These are phyloP conservation scores for Pleomassaria siparia DNA, from an alignment of 2,329 filamentous ascomycete genomes.

Conservation along the genomic window DNA sequence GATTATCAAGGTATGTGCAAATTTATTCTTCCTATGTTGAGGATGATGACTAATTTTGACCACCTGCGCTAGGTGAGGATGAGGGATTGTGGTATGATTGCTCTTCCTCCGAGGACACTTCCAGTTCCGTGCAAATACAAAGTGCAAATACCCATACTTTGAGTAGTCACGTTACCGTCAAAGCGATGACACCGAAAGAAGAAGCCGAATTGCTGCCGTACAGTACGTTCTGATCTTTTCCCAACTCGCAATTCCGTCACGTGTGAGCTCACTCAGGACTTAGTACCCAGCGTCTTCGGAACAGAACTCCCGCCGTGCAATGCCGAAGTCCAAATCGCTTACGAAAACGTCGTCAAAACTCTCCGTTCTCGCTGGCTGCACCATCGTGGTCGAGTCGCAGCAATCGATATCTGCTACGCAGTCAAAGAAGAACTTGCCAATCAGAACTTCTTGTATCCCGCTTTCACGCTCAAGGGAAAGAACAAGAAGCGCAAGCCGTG, in stretches of 20 bases:
- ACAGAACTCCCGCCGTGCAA: constrained; percentile 27
- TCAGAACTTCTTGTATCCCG: constrained; percentile 10
- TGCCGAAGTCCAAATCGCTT: constrained; percentile 24
- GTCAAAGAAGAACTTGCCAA: constrained; percentile 10
- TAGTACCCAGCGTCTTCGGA: constrained; percentile 27
- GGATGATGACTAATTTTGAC: not conserved
- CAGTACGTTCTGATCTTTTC: constrained; percentile 12
- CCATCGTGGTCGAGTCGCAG: constrained; percentile 6
- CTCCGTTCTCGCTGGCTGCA: constrained; percentile 25
- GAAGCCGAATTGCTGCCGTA: constrained; percentile 11
- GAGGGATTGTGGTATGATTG: constrained; percentile 18
- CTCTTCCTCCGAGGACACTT: not conserved
- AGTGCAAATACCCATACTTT: constrained; percentile 1
- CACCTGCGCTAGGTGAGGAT: not conserved
- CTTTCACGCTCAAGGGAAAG: not conserved
- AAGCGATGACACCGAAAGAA: constrained; percentile 2
- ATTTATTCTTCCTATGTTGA: not conserved
- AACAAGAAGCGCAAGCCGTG: constrained; percentile 20
- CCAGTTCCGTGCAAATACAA: constrained; percentile 3
- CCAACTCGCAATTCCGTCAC: not conserved
- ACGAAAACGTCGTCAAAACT: constrained; percentile 20
- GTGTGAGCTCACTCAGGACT: not conserved
- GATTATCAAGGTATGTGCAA: constrained; percentile 6
- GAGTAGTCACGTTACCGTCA: constrained; percentile 6
- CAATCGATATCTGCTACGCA: constrained; percentile 12